Percentiles rank a stretch among this genome's conserved stretches.
These are phyloP conservation scores for Neurospora discreta DNA, from an alignment of 495 filamentous ascomycete genomes.

Conservation along the genomic window DNA sequence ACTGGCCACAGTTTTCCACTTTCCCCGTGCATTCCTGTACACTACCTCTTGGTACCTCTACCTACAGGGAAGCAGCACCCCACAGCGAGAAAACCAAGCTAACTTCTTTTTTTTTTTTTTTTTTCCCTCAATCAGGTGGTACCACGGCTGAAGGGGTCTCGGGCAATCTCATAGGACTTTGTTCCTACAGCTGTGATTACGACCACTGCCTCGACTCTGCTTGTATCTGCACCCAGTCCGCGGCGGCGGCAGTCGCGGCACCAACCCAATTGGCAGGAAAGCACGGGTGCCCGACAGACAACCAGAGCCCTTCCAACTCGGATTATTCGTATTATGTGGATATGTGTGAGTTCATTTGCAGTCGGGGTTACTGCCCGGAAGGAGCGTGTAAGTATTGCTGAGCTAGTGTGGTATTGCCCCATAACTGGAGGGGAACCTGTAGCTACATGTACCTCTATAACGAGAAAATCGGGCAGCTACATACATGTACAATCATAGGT, in stretches of 20 bases:
- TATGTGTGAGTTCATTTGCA: not conserved
- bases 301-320: not conserved
- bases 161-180: not conserved
- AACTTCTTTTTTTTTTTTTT: not conserved
- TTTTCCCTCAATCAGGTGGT: not conserved
- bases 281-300: not conserved
- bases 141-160: not conserved
- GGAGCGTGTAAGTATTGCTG: not conserved
- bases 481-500: too few species aligned
- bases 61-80: too few species aligned
- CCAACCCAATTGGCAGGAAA: not conserved
- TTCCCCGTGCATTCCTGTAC: too few species aligned
- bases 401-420: not conserved
- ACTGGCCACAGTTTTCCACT: too few species aligned
- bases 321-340: not conserved
- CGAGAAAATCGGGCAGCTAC: too few species aligned
- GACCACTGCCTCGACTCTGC: not conserved
- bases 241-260: not conserved
- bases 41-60: too few species aligned
- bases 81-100: not conserved
- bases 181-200: not conserved
- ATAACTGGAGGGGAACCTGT: too few species aligned
- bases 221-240: not conserved
- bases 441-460: too few species aligned
- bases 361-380: not conserved